Evolutionary conservation across 768 basidiomycete species (phyloP), one percentile per base, ranked within the genome.

Genomic region (Tricholoma hemisulphureum): DNA sequence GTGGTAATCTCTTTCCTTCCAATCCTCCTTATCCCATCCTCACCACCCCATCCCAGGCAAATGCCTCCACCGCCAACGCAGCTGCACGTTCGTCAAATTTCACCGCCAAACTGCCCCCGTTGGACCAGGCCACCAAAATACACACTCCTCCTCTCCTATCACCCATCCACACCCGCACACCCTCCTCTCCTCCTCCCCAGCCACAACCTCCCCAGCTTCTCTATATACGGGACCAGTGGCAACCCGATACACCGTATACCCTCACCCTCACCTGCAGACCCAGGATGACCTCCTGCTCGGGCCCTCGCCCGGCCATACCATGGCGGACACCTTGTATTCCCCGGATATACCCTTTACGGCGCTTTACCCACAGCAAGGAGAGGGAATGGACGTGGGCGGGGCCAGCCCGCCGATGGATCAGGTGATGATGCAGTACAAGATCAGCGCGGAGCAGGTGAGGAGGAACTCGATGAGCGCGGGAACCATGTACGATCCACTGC

Each of bases 11-110:
- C 43, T 28, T 28, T 39, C 26, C 3, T 53, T 39, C 16, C 9
- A n/a, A 2, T 23, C 37, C 10, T 53, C 39, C 6, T 3, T 37
- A 35, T 24, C 50, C 39, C 55, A 20, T 39, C 52, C 59, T 62
- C 31, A 52, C 43, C 51, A 34, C 51, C 20, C 28, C 26, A 14
- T 51, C 49, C 31, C 66, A 91, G 89, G 85, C 14, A 91, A 91
- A 81, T 92, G 91, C 64, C 64, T 83, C 1, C 79, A 86, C 53
- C 83, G 87, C 56, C 90, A 88, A 69, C 80, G 74, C 55, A 80
- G 86, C 4, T 92, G 90, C 72, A 92, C 89, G 0, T 92, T 84
- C 62, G 85, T 91, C 70, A 90, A 92, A 66, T 91, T 89, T 65
- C 88, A 90, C 66, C 84, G 89, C 13, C 90, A 91, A 66, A 91